Evolutionary conservation across 2,329 filamentous ascomycete species (phyloP), one percentile per base, ranked within the genome.

Genomic region (Xylaria digitata): DNA sequence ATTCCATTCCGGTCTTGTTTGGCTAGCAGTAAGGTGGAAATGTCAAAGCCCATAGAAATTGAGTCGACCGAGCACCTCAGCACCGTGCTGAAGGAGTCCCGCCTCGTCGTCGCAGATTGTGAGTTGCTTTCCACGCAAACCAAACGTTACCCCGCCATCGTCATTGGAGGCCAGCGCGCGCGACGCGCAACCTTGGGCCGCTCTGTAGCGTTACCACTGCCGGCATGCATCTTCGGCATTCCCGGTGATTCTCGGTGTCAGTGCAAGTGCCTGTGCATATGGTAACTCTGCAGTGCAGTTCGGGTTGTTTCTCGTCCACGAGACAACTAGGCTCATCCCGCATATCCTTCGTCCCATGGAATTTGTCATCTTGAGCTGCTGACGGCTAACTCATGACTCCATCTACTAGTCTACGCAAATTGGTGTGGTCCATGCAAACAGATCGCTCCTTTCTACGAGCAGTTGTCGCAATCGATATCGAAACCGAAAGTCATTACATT

Each of bases 81-180:
- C 73, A 80, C 82, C 37, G 80, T 96, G 67, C 85, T 97, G 68
- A 86, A 86, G 68, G 88, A 86, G 62, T 94, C 92, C 40, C 88
- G 87, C 71, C 88, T 97, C 66, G 92, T 98, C 48, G 90, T 98
- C 61, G 90, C 91, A 75, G 92, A 97, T 82, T 97, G 94, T 97
- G 84, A 86, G 92, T 85, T 67, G 49, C 46, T 45, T 48, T 57
- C 62, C 58, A 23, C 50, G 34, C 45, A 9, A 53, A 32, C 34
- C 37, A 54, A 30, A 56, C 65, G 26, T 66, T 70, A 71, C 71
- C 75, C 74, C 77, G 68, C 75, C 72, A 74, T 75, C 74, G 69
- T 73, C 73, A 64, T 68, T 68, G 30, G 67, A 65, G 60, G 67
- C 42, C 54, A 59, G 60, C 52, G 62, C 72, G 71, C 72, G 71